Conservation (phyloP, 371 early-diverging fungal genomes). For the Apophysomyces variabilis region DNA sequence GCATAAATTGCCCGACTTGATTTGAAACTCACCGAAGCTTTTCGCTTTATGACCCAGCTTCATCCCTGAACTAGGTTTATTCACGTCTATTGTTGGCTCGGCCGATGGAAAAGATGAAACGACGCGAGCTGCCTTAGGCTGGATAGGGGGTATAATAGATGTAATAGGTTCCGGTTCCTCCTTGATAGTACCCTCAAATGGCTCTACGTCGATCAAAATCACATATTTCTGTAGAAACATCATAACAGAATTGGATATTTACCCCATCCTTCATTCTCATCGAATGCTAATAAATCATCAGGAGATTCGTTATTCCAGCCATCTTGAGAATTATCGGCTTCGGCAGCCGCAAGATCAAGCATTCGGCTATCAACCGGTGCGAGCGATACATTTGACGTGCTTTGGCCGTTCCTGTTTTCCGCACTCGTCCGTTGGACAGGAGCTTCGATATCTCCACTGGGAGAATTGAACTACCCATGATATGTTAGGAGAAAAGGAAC, state of each 20-base stretch:
- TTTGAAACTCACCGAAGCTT: constrained; percentile 28
- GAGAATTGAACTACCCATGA: constrained; percentile 31
- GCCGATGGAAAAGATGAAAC: constrained; percentile 30
- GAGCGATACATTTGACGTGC: not conserved
- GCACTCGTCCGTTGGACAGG: constrained; percentile 11
- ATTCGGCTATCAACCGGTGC: constrained; percentile 4
- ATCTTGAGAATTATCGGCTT: constrained; percentile 17
- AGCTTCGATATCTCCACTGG: constrained; percentile 44
- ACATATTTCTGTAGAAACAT: not conserved
- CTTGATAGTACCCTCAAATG: constrained; percentile 26
- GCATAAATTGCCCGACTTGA: constrained; percentile 6
- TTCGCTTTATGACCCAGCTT: constrained; percentile 45
- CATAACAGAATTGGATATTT: constrained; percentile 7
- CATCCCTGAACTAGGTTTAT: constrained; percentile 36
- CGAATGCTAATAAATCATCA: constrained; percentile 31
- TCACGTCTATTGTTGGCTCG: constrained; percentile 6
- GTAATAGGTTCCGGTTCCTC: constrained; percentile 28
- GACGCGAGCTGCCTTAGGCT: constrained; percentile 3
- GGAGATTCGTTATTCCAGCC: constrained; percentile 47
- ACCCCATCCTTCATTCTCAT: constrained; percentile 54
- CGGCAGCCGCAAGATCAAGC: not conserved
- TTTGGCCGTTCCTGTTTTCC: not conserved
- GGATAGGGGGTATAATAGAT: constrained; percentile 20
- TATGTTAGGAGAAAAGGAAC: not conserved
- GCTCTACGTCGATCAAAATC: constrained; percentile 19